phyloP scores from a whole-genome alignment of 345 rosid genomes.

The Bruguiera parviflora region DNA sequence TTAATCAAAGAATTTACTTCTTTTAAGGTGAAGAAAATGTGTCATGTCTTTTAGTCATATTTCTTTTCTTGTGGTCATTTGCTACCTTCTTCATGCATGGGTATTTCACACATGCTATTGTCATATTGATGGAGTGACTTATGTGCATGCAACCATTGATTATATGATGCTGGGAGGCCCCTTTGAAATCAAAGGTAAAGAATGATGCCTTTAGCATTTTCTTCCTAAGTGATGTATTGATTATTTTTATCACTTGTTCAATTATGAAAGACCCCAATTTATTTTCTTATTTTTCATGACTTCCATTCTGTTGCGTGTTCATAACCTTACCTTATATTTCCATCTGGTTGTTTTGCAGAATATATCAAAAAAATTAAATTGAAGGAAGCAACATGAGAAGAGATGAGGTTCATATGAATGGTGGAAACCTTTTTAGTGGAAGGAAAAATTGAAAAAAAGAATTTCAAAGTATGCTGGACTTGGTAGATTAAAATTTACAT shows the following conservation, averaged over 20 bases:
- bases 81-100: not conserved
- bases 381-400: constrained; percentile 10
- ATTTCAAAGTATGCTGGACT: not conserved
- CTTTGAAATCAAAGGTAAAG: constrained; percentile 8
- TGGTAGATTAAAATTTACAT: not conserved
- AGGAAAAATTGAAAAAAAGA: not conserved
- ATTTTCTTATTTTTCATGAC: not conserved
- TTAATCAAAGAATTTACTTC: too few species aligned
- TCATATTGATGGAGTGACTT: constrained; percentile 13
- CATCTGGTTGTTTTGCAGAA: constrained; percentile 17
- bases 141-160: not conserved
- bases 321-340: not conserved
- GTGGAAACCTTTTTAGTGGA: not conserved
- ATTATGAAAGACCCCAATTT: too few species aligned
- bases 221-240: too few species aligned
- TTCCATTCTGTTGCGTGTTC: not conserved
- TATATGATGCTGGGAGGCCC: not conserved
- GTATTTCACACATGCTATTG: constrained; percentile 16
- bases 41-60: not conserved
- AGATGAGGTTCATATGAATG: constrained; percentile 3
- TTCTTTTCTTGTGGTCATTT: constrained; percentile 2
- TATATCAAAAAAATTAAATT: constrained; percentile 7
- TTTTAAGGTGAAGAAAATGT: too few species aligned
- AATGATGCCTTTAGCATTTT: constrained; percentile 3
- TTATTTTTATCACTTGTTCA: too few species aligned